Evolutionary conservation across 805 yeast species (phyloP).

Genomic region (Clavispora vitiphila): DNA sequence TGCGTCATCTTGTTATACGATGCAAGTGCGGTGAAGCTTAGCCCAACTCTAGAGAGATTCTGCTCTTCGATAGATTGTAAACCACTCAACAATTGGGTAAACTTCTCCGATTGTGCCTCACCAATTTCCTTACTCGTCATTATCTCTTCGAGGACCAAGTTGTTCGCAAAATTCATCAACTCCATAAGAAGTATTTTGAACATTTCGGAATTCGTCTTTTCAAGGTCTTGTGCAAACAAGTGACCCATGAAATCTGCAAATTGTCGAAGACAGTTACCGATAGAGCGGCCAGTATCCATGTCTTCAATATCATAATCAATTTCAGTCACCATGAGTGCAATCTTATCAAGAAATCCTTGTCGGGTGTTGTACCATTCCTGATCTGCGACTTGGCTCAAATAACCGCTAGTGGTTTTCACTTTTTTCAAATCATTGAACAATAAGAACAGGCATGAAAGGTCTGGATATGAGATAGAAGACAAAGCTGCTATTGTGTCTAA

Average conservation of each 20-base stretch:
- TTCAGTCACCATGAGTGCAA: constrained; percentile 12
- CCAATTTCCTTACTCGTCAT: constrained; percentile 27
- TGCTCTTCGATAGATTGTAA: constrained; percentile 7
- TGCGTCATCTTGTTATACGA: constrained; percentile 21
- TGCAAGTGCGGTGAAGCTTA: constrained; percentile 5
- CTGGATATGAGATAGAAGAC: constrained; percentile 29
- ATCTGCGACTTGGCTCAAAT: constrained; percentile 15
- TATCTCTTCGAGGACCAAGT: constrained; percentile 24
- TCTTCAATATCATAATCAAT: constrained; percentile 14
- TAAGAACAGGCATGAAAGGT: constrained; percentile 27
- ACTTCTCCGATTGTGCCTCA: constrained; percentile 29
- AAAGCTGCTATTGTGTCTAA: constrained; percentile 28
- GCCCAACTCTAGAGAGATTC: constrained; percentile 6
- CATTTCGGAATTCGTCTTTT: constrained; percentile 21
- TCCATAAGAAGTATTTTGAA: constrained; percentile 24
- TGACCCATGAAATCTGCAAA: constrained; percentile 14
- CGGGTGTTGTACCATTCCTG: constrained; percentile 19
- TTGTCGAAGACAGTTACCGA: constrained; percentile 17
- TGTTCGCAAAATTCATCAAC: constrained; percentile 25
- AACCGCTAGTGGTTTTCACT: constrained; percentile 12
- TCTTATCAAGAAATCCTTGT: constrained; percentile 15
- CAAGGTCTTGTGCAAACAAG: constrained; percentile 17
- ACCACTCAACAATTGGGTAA: constrained; percentile 21
- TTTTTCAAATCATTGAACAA: constrained; percentile 31
- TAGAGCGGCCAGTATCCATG: constrained; percentile 11